These are phyloP conservation scores for Lignosus rhinocerotis DNA, from an alignment of 1,284 basidiomycete species.

Conservation along the genomic window DNA sequence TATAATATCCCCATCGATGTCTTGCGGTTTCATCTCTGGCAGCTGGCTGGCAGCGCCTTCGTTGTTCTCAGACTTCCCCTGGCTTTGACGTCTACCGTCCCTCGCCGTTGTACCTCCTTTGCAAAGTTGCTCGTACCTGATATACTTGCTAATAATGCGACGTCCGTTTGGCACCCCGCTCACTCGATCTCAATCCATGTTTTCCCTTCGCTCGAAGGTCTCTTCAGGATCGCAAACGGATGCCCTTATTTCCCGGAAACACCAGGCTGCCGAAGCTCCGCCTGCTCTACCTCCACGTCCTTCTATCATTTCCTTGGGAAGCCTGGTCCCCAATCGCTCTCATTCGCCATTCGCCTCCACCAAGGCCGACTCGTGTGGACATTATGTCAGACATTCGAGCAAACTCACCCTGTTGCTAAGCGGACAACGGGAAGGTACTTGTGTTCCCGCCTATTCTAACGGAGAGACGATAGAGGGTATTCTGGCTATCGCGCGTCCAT, in stretches of 20 bases:
- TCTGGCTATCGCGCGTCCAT: constrained; percentile 27
- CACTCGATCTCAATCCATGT: constrained; percentile 11
- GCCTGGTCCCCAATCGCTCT: not conserved
- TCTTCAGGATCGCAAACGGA: not conserved
- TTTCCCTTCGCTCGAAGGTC: constrained; percentile 4
- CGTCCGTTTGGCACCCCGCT: constrained; percentile 23
- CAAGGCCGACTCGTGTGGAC: constrained; percentile 7
- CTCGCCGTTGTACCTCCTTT: not conserved
- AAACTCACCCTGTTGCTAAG: constrained; percentile 29
- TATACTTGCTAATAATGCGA: constrained; percentile 8
- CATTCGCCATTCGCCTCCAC: not conserved
- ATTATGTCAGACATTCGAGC: constrained; percentile 31
- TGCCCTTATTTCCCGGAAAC: constrained; percentile 6
- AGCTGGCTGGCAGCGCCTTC: not conserved
- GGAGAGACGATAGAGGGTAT: constrained; percentile 30
- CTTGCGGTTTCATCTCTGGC: not conserved
- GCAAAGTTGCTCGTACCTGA: not conserved
- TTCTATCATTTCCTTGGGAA: constrained; percentile 1
- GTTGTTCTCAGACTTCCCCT: not conserved
- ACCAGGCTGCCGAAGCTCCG: not conserved
- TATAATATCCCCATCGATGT: not conserved
- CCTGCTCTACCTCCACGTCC: constrained; percentile 5
- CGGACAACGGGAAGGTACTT: constrained; percentile 27
- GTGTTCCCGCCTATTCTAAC: constrained; percentile 25
- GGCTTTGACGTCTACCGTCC: not conserved